A percentile compares a stretch with the other conserved stretches of the same genome.
phyloP scores from a whole-genome alignment of 768 basidiomycete genomes.

The Pleurotus djamor region DNA sequence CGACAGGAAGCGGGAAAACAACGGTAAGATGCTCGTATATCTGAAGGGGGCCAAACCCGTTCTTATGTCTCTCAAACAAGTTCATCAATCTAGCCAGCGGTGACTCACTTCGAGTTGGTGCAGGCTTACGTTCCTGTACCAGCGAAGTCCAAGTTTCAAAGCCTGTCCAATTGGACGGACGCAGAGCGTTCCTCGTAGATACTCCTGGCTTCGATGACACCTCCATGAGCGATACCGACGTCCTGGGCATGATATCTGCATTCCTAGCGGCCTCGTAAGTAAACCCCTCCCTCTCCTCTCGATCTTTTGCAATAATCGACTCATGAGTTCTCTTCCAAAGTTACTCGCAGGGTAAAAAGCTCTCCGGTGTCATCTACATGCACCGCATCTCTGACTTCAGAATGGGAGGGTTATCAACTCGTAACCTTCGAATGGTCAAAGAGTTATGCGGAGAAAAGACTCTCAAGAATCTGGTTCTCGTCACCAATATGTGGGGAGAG shows the following conservation, averaged over 20 bases:
- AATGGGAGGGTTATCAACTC: conserved; percentile 34
- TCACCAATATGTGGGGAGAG: conserved; percentile 45
- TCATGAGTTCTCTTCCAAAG: conserved; percentile 4
- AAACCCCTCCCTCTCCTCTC: background rate
- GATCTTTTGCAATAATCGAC: background rate
- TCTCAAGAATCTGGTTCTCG: conserved; percentile 41
- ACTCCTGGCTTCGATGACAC: conserved; percentile 43
- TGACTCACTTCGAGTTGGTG: conserved; percentile 25
- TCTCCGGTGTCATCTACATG: conserved; percentile 39
- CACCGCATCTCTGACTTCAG: conserved; percentile 38
- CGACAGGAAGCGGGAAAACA: conserved; percentile 16
- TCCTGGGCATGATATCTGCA: conserved; percentile 26
- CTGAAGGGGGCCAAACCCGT: too few species aligned
- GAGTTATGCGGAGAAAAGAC: conserved; percentile 39
- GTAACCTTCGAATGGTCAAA: conserved; percentile 43
- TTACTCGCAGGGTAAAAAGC: conserved; percentile 18
- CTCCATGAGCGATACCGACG: conserved; percentile 23
- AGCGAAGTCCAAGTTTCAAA: conserved; percentile 19
- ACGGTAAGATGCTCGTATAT: background rate
- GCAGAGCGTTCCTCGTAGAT: conserved; percentile 28
- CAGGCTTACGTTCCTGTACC: conserved; percentile 32
- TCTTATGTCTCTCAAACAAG: conserved; percentile 12
- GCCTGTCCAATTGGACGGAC: conserved; percentile 25
- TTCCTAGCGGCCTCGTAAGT: conserved; percentile 11
- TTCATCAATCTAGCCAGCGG: conserved; percentile 33